Percentiles rank a stretch among this genome's conserved stretches.
These are phyloP conservation scores for Penicillium psychrofluorescens DNA, from an alignment of 495 filamentous ascomycete genomes.

Conservation along the genomic window DNA sequence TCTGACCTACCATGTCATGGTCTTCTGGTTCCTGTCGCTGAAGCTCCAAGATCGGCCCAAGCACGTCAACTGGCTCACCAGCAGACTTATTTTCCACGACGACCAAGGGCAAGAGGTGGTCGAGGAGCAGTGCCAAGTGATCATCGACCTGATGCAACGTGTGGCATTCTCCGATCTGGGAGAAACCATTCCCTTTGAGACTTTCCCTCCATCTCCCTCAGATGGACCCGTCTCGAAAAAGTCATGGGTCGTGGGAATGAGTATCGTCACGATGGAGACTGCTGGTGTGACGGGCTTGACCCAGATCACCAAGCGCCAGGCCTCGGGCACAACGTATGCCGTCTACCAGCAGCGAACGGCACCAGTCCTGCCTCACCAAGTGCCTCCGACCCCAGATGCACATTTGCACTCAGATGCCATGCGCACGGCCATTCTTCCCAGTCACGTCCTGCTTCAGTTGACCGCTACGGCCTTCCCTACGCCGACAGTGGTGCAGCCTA, in stretches of 20 bases:
- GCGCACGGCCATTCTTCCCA: slow-evolving; percentile 56
- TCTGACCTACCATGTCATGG: slow-evolving; percentile 88
- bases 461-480: slow-evolving; percentile 56
- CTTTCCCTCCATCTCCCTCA: slow-evolving; percentile 52
- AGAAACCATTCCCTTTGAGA: slow-evolving; percentile 40
- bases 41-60: slow-evolving; percentile 75
- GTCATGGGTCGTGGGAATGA: slow-evolving; percentile 82
- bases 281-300: slow-evolving; percentile 65
- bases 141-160: slow-evolving; percentile 93
- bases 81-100: slow-evolving; percentile 68
- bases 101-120: slow-evolving; percentile 63
- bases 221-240: slow-evolving; percentile 65
- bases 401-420: slow-evolving; percentile 30
- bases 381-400: slow-evolving; percentile 41
- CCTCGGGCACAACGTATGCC: slow-evolving; percentile 75
- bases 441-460: slow-evolving; percentile 76
- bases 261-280: slow-evolving; percentile 80
- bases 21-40: slow-evolving; percentile 90
- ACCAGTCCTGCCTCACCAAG: slow-evolving; percentile 60
- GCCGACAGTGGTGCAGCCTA: slow-evolving; percentile 59
- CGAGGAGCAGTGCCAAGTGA: slow-evolving; percentile 89
- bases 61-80: slow-evolving; percentile 88
- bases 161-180: slow-evolving; percentile 79
- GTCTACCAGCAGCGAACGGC: slow-evolving; percentile 66
- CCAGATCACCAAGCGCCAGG: slow-evolving; percentile 75